Conservation (phyloP, 148 eudicot species). For the Selenicereus undatus region DNA sequence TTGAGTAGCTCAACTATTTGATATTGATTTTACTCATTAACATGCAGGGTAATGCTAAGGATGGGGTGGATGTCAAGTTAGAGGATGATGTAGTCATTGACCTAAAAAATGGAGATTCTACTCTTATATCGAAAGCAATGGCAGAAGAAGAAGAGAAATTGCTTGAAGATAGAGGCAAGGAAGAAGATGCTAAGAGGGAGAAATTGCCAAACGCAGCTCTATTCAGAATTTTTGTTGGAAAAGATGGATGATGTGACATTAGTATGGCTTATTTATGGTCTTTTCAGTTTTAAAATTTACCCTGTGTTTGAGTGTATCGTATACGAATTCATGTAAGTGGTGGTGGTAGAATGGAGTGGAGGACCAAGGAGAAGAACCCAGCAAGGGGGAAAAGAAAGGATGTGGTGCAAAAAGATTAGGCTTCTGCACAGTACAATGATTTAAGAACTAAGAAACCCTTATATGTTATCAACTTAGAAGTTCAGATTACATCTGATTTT, state of each 20-base stretch:
- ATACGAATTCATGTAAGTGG: background rate
- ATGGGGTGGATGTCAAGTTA: constrained; percentile 31
- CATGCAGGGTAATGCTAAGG: constrained; percentile 45
- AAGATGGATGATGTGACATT: constrained; percentile 88
- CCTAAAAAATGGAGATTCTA: constrained; percentile 55
- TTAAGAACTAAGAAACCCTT: constrained; percentile 32
- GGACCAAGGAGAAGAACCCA: constrained; percentile 34
- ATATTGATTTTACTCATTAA: too few species aligned
- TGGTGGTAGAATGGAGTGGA: constrained; percentile 55
- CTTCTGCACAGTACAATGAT: constrained; percentile 46
- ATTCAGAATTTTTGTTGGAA: constrained; percentile 79
- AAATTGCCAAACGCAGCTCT: constrained; percentile 54
- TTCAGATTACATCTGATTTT: background rate
- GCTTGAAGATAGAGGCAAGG: constrained; percentile 16
- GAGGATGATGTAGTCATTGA: constrained; percentile 44
- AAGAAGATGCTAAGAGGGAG: constrained; percentile 42
- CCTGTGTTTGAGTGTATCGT: background rate
- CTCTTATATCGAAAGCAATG: constrained; percentile 51
- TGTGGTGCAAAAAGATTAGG: constrained; percentile 73
- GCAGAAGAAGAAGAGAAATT: constrained; percentile 4
- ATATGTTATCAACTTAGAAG: background rate
- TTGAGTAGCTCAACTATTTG: too few species aligned
- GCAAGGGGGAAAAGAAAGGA: constrained; percentile 56
- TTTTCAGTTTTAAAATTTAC: background rate
- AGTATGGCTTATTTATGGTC: constrained; percentile 25